phyloP scores from a whole-genome alignment of 257 asterid species.

The Knoxia roxburghii region DNA sequence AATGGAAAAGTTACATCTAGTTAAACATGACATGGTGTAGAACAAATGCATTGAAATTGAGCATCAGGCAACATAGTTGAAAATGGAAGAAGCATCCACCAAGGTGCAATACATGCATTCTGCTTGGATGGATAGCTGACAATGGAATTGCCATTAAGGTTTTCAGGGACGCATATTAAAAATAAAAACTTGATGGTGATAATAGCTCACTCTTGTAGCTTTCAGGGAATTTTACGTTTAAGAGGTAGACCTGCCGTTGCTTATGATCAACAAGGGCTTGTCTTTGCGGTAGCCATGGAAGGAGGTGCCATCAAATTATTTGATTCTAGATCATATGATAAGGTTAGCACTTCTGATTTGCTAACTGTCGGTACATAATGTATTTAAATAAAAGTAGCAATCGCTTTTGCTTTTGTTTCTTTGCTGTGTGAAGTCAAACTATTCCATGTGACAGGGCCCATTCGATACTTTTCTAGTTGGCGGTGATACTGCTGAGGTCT shows the following conservation, averaged over 20 bases:
- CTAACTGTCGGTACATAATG: neutral
- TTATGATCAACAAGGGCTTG: conserved; percentile 96
- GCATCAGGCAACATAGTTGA: neutral
- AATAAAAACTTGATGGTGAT: conserved; percentile 33
- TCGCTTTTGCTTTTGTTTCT: conserved; percentile 9
- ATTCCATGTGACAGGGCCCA: conserved; percentile 58
- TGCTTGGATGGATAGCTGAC: neutral
- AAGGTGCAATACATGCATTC: neutral
- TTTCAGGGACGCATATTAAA: neutral
- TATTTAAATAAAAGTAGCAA: neutral
- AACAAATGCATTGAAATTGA: neutral
- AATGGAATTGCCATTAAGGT: neutral
- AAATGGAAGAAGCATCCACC: neutral
- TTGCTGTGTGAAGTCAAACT: neutral
- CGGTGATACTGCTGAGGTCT: conserved; percentile 93
- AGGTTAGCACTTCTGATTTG: conserved; percentile 41
- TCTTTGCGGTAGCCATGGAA: conserved; percentile 97
- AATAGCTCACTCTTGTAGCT: conserved; percentile 61
- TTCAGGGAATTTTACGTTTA: conserved; percentile 84
- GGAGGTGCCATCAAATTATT: conserved; percentile 94
- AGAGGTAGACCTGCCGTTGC: conserved; percentile 97
- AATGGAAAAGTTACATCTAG: neutral
- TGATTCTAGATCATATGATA: conserved; percentile 87
- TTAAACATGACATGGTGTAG: neutral
- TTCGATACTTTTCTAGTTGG: conserved; percentile 96